Conservation (phyloP, 805 yeast genomes). For the Cyberlindnera misumaiensis region DNA sequence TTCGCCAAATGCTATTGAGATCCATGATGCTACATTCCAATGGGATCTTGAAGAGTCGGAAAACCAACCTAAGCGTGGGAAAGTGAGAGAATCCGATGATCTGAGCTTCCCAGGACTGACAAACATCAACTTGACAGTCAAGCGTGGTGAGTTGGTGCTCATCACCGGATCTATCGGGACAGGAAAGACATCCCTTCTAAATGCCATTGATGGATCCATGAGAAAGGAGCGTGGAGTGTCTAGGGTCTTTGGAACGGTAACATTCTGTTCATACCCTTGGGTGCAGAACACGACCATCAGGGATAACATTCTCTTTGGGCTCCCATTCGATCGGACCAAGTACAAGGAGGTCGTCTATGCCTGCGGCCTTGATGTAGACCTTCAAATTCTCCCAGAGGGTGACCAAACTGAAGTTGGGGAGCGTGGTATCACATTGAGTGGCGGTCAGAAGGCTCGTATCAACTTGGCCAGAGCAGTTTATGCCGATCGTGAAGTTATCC, state of each 20-base stretch:
- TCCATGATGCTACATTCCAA: constrained; percentile 41
- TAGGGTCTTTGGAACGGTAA: constrained; percentile 44
- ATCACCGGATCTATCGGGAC: constrained; percentile 78
- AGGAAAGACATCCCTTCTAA: constrained; percentile 70
- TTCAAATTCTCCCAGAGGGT: constrained; percentile 63
- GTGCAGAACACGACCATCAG: constrained; percentile 73
- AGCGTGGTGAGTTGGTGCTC: constrained; percentile 64
- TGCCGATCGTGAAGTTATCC: constrained; percentile 55
- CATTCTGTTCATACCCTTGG: constrained; percentile 70
- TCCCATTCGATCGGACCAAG: constrained; percentile 39
- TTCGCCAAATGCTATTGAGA: constrained; percentile 37
- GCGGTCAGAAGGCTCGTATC: constrained; percentile 84
- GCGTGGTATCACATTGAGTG: constrained; percentile 79
- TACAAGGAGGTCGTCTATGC: constrained; percentile 53
- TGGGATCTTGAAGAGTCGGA: constrained; percentile 40
- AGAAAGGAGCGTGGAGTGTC: constrained; percentile 45
- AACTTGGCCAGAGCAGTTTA: constrained; percentile 77
- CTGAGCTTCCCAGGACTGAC: constrained; percentile 33
- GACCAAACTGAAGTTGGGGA: constrained; percentile 80
- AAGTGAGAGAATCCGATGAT: constrained; percentile 8
- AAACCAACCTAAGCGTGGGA: constrained; percentile 4
- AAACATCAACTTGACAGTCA: constrained; percentile 46
- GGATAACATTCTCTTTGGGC: constrained; percentile 70
- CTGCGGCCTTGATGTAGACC: constrained; percentile 62
- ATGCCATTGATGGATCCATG: constrained; percentile 71